Base-by-base conservation (phyloP, 345 rosid species). In the Aurinia saxatilis region DNA sequence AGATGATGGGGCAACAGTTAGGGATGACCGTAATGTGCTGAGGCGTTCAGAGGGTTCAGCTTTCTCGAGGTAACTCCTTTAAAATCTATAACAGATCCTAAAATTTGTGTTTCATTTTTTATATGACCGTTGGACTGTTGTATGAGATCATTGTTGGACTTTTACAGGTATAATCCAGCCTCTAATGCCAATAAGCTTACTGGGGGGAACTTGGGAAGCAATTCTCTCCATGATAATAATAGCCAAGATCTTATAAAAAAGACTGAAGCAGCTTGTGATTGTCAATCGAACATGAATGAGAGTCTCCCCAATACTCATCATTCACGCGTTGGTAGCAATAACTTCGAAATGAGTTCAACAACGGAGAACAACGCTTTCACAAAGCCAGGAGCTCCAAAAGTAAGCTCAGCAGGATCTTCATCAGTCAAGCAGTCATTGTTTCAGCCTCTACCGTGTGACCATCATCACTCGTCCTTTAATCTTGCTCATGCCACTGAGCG, bases 31-130 rank as follows among this genome's bases (percentile, higher is more conserved):
- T 40, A 89, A 79, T 67, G 78, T 79, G 62, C 72, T 89, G 65
- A 79, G 87, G 63, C 93, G 80, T 71, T 89, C 93, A 59, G 84
- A 79, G 75, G 70, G 75, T 25, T 89, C 96, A 56, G 91, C 91
- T 46, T 86, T 89, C 78, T 89, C 93, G 35, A 89, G 81, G 96
- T 89, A 79, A 15, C 33, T 27, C 47, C 12, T 56, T 45, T 52
- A 30, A 9, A 65, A 40, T 19, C 46, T 19, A 30, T 36, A 10
- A 38, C 46, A 33, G 40, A 56, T 47, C 17, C 1, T 18, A 23
- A 27, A 46, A 29, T 3, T 15, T 57, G 30, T 35, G 41, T 29
- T n/a, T 23, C 10, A 2, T 21, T 8, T 16, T 12, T 4, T 8
- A 3, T 44, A 52, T 2, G 21, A 45, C 40, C 15, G 17, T 21